Base-by-base conservation (phyloP, 768 basidiomycete genomes). In the Boletus rubescentipes region DNA sequence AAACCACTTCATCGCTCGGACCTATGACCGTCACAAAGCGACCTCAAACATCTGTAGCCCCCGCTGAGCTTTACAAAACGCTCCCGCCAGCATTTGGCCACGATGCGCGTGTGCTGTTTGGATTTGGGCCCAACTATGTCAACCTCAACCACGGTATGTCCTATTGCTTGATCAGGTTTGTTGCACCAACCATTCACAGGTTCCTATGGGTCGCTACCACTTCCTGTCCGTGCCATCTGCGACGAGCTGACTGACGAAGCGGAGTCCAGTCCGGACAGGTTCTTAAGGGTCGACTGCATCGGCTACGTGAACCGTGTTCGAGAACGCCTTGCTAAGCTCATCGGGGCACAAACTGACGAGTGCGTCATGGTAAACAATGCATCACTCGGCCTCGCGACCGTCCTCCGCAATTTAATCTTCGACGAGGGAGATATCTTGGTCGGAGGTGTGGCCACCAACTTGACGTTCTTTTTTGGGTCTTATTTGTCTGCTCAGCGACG, bases 131-230 rank as follows among this genome's bases (percentile, higher is more conserved):
- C 5, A 73, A 75, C 37, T 87, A 86, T 53, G 64, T 84, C 45
- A 85, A 87, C 60, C 69, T 89, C 43, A 88, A 89, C 62, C 75
- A 83, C 47, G 87, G 87, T 85, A 47, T 30, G 73, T 2, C 34
- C n/a, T 3, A 10, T 30, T 20, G 1, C 31, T 29, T 6, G 35
- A 15, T 11, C n/a, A 10, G 15, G 42, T n/a, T 35, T 4, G 20
- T 18, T 5, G 2, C 30, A 14, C 26, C 29, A 46, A 21, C 1
- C 6, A 12, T 49, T 35, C 21, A n/a, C 51, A 86, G 85, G 85
- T 14, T 80, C 85, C 0, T 86, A 78, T 59, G 85, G 85, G 4
- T 78, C 81, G 1, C 66, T 82, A 2, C 82, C 85, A 0, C 70
- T 69, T 9, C 79, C 81, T 2, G 85, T 86, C 18, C 72, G 73